Base-by-base conservation (phyloP, 2,329 filamentous ascomycete genomes). In the Penicillium sp. region DNA sequence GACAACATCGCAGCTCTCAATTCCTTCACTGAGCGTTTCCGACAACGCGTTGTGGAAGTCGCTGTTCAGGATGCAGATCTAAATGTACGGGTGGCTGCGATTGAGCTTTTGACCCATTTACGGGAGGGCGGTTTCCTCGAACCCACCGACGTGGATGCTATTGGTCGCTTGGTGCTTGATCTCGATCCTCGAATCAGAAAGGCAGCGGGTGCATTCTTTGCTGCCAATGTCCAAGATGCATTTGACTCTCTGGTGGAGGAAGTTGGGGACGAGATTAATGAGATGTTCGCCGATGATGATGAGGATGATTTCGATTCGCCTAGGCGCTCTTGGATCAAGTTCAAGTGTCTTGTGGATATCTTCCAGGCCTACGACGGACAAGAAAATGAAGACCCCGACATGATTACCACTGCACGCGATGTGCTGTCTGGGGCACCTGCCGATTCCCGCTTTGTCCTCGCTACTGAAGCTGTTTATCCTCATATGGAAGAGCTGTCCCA, bases 11-110 rank as follows among this genome's bases (percentile, higher is more conserved):
- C 80, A 40, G 83, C 84, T 1, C 79, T 99, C 48, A 89, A 91
- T 53, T 90, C 92, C 55, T 99, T 97, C 67, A 96, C 95, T 31
- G 94, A 97, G 71, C 84, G 92, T 44, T 99, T 97, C 73, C 84
- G 92, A 45, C 81, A 87, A 5, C 87, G 94, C 24, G 80, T 99
- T 34, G 88, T 97, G 23, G 94, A 99, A 75, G 97, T 99, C 79
- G 92, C 92, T 0, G 91, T 89, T 6, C 85, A 86, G 57, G 94
- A 99, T 72, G 84, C 88, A 0, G 94, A 99, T 63, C 79, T 89
- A 13, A 83, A 82, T 48, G 91, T 97, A 26, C 87, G 94, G 31
- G 88, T 91, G 7, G 83, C 87, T 6, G 88, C 91, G 8, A 89
- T 99, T 44, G 85, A 90, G 49, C 83, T 96, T 36, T 85, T 97